Conservation (phyloP, 176 grass and related monocot species). For the Ensete ventricosum region DNA sequence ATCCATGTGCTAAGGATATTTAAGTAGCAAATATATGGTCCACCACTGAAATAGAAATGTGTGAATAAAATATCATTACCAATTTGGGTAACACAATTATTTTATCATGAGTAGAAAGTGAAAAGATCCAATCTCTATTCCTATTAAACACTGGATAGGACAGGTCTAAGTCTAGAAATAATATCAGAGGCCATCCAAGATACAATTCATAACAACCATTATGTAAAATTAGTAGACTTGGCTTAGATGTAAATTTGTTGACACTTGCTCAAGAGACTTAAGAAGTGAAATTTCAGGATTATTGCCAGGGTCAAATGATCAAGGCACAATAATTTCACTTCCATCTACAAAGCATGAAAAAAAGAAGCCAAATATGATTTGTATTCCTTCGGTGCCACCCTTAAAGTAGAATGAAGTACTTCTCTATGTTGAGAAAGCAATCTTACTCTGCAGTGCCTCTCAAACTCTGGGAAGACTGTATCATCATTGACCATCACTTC, state of each 20-base stretch:
- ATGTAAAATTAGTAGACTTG: not conserved
- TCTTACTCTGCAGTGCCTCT: constrained; percentile 83
- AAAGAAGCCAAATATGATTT: not conserved
- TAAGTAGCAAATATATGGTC: not conserved
- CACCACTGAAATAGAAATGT: not conserved
- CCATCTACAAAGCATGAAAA: not conserved
- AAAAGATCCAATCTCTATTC: not conserved
- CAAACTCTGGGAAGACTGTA: constrained; percentile 61
- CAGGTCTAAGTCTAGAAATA: not conserved
- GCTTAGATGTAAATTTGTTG: not conserved
- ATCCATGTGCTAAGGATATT: not conserved
- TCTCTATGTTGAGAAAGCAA: constrained; percentile 19
- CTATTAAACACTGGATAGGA: not conserved
- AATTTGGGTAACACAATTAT: not conserved
- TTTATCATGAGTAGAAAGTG: not conserved
- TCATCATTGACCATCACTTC: constrained; percentile 74
- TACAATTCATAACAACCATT: too few relatives aligned
- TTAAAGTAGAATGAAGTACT: constrained; percentile 15
- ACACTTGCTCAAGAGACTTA: not conserved
- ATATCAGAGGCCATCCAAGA: too few relatives aligned
- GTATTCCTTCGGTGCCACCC: not conserved
- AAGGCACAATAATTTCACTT: not conserved
- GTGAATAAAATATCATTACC: not conserved
- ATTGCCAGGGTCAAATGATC: not conserved
- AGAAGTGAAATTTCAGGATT: not conserved